These are phyloP conservation scores for Moesziomyces sp. DNA, from an alignment of 1,284 basidiomycete species.

Conservation along the genomic window DNA sequence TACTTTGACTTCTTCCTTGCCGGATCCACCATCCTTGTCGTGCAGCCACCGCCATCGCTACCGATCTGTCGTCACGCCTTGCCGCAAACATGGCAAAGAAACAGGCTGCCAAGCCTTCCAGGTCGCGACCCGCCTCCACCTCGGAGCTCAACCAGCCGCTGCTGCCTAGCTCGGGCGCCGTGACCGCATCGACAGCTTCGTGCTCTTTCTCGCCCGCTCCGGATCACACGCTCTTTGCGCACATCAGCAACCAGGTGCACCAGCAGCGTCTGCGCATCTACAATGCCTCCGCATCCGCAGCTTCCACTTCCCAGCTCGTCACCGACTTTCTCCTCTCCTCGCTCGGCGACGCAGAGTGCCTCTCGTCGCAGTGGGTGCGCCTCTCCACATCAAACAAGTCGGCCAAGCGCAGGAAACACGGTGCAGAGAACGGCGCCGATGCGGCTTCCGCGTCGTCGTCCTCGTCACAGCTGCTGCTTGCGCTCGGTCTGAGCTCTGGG, in stretches of 20 bases:
- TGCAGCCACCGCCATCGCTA: not conserved
- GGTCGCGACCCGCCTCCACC: constrained; percentile 67
- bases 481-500: constrained; percentile 58
- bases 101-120: constrained; percentile 58
- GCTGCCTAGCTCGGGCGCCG: constrained; percentile 70
- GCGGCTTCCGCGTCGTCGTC: constrained; percentile 10
- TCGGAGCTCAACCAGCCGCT: constrained; percentile 74
- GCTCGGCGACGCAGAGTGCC: constrained; percentile 38
- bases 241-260: constrained; percentile 77
- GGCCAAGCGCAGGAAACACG: constrained; percentile 53
- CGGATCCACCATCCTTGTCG: no score
- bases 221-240: constrained; percentile 74
- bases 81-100: constrained; percentile 48
- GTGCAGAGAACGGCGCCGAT: constrained; percentile 23
- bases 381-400: constrained; percentile 31
- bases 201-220: constrained; percentile 73
- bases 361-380: constrained; percentile 43
- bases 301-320: constrained; percentile 74
- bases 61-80: not conserved
- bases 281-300: constrained; percentile 73
- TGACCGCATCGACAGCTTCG: constrained; percentile 40
- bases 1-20: no score
- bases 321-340: constrained; percentile 69
- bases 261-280: constrained; percentile 79
- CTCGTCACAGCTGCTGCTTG: constrained; percentile 49